A percentile compares a stretch with the other conserved stretches of the same genome.
Conservation (phyloP, 169 alveolate genomes). For the Toxoplasma gondii region DNA sequence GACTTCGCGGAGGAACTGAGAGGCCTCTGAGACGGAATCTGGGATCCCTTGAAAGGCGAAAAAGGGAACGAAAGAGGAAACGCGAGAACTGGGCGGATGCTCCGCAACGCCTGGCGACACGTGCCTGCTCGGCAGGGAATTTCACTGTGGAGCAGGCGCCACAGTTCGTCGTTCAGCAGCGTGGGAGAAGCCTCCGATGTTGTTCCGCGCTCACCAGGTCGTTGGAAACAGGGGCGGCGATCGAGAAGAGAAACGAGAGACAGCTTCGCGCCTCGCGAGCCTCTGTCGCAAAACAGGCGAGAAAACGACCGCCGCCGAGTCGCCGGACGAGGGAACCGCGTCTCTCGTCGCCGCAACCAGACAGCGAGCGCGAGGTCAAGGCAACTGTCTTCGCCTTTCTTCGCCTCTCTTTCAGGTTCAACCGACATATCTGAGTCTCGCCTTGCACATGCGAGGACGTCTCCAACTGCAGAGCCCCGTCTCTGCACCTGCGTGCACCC, state of each 20-base stretch:
- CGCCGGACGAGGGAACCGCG: neutral
- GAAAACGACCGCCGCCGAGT: neutral
- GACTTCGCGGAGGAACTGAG: neutral
- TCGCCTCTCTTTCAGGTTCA: neutral
- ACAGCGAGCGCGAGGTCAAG: neutral
- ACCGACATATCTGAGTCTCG: neutral
- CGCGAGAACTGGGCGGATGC: neutral
- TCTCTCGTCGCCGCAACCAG: neutral
- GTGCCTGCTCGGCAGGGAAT: conserved; percentile 9
- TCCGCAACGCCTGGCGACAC: conserved; percentile 6
- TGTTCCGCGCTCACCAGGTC: neutral
- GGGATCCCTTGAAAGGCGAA: neutral
- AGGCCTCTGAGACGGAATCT: neutral
- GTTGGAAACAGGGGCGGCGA: neutral
- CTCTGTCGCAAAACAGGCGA: neutral
- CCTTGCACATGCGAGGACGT: neutral
- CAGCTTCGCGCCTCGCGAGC: neutral
- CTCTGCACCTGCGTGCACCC: too few species aligned
- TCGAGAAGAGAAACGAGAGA: neutral
- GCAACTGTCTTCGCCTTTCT: neutral
- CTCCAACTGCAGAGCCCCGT: neutral
- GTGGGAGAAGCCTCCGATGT: neutral
- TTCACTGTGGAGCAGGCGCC: conserved; percentile 4
- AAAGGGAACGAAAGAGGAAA: neutral
- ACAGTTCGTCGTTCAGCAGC: neutral